Conservation (phyloP, 768 basidiomycete species). For the Podaxis pistillaris region DNA sequence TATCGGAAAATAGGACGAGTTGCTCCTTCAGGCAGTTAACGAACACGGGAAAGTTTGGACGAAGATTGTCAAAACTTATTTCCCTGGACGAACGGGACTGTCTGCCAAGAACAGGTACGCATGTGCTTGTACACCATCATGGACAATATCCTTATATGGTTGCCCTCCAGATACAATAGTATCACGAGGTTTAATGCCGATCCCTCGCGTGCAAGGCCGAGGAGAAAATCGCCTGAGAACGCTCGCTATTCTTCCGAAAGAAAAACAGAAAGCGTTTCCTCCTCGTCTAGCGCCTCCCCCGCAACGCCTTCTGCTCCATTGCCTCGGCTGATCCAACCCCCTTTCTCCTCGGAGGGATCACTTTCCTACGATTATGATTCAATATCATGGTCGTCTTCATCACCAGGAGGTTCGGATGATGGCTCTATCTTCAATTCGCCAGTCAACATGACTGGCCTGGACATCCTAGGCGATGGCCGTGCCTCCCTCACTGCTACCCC, state of each 20-base stretch:
- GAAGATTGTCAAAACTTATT: slow-evolving; percentile 59
- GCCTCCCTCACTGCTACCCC: slow-evolving; percentile 27
- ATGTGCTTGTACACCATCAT: background rate
- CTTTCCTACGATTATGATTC: slow-evolving; percentile 22
- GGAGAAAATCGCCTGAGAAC: slow-evolving; percentile 37
- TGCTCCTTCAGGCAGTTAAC: slow-evolving; percentile 52
- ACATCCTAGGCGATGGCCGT: slow-evolving; percentile 10
- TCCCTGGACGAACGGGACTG: slow-evolving; percentile 57
- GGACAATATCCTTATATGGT: slow-evolving; percentile 11
- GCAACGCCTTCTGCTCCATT: slow-evolving; percentile 30
- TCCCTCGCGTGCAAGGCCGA: slow-evolving; percentile 32
- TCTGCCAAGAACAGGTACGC: slow-evolving; percentile 58
- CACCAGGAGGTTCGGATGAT: slow-evolving; percentile 30
- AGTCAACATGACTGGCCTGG: slow-evolving; percentile 9
- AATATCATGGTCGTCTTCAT: slow-evolving; percentile 30
- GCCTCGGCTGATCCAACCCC: slow-evolving; percentile 15
- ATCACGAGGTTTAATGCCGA: slow-evolving; percentile 48
- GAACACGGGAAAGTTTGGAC: slow-evolving; percentile 62
- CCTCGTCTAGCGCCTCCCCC: slow-evolving; percentile 43
- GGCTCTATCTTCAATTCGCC: slow-evolving; percentile 25
- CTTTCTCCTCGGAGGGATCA: slow-evolving; percentile 9
- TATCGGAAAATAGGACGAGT: slow-evolving; percentile 38
- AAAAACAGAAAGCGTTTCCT: slow-evolving; percentile 38
- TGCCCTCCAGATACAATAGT: slow-evolving; percentile 43
- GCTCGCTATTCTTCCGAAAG: slow-evolving; percentile 27